These are phyloP conservation scores for Candida dendrica DNA, from an alignment of 805 yeast genomes.

Conservation along the genomic window DNA sequence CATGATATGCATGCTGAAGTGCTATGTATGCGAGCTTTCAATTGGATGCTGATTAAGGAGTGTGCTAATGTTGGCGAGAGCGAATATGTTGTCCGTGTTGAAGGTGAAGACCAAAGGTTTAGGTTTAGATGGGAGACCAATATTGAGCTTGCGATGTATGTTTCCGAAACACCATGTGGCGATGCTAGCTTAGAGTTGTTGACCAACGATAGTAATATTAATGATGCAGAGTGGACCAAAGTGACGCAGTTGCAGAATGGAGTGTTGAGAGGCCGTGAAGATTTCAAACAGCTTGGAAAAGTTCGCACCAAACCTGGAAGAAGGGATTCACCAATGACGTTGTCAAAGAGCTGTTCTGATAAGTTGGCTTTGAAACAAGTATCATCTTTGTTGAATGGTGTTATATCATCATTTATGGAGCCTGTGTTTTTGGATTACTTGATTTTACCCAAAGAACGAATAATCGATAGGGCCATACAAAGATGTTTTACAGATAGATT, in stretches of 20 bases:
- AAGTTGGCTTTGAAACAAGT: conserved; percentile 63
- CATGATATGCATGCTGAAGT: conserved; percentile 94
- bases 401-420: conserved; percentile 29
- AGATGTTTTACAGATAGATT: conserved; percentile 15
- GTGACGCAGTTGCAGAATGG: conserved; percentile 8
- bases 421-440: conserved; percentile 38
- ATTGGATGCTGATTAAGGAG: conserved; percentile 24
- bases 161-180: conserved; percentile 86
- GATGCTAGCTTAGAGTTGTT: conserved; percentile 63
- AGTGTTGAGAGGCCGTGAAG: conserved; percentile 55
- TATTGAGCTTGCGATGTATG: conserved; percentile 47
- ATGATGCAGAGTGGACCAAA: conserved; percentile 21
- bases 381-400: conserved; percentile 43
- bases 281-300: conserved; percentile 47
- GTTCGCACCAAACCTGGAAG: conserved; percentile 95
- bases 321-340: conserved; percentile 60
- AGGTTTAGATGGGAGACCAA: conserved; percentile 27
- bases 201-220: conserved; percentile 14
- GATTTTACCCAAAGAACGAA: conserved; percentile 35
- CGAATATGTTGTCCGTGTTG: conserved; percentile 3
- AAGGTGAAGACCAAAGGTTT: conserved; percentile 13
- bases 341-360: conserved; percentile 86
- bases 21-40: conserved; percentile 63
- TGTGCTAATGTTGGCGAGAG: conserved; percentile 4
- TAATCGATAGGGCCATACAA: conserved; percentile 6